Base-by-base conservation (phyloP, 2,329 filamentous ascomycete species). In the Xylaria sp. region DNA sequence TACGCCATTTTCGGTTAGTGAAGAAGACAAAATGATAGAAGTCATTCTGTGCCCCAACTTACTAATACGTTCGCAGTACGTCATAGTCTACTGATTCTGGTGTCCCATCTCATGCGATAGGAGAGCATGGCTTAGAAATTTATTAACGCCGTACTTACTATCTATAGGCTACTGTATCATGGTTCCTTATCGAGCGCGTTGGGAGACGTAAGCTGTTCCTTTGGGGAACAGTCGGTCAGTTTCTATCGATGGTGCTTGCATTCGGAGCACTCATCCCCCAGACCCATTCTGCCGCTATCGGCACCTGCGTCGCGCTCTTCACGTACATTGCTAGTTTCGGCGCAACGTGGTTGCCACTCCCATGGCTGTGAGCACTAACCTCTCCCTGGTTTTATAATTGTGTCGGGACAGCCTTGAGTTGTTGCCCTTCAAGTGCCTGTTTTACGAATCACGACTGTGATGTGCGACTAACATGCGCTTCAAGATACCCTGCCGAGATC, bases 281-380 rank as follows among this genome's bases (percentile, higher is more conserved):
- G 0, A 85, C 84, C 0, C 83, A 83, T 0, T 79, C 87, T 0
- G 82, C 89, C 7, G 88, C 89, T 2, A 92, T 91, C 75, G 90
- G 90, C 39, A 88, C 90, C 0, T 89, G 89, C 1, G 88, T 90
- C 2, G 89, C 89, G 65, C 79, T 92, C 13, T 92, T 92, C 79
- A 84, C 88, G 2, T 92, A 91, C 78, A 91, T 91, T 73, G 87
- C 88, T 4, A 89, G 88, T 63, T 91, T 91, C 70, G 90, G 89
- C 39, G 88, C 89, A 0, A 89, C 87, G 0, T 90, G 87, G 84
- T 76, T 90, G 7, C 88, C 89, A 18, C 82, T 90, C 28, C 89
- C 89, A 0, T 91, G 88, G 87, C 72, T 87, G 72, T 73, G 30
- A 67, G 70, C 72, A 25, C 28, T 8, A 34, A n/a, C 15, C 5